These are phyloP conservation scores for Nephelium lappaceum DNA, from an alignment of 345 rosid species.

Conservation along the genomic window DNA sequence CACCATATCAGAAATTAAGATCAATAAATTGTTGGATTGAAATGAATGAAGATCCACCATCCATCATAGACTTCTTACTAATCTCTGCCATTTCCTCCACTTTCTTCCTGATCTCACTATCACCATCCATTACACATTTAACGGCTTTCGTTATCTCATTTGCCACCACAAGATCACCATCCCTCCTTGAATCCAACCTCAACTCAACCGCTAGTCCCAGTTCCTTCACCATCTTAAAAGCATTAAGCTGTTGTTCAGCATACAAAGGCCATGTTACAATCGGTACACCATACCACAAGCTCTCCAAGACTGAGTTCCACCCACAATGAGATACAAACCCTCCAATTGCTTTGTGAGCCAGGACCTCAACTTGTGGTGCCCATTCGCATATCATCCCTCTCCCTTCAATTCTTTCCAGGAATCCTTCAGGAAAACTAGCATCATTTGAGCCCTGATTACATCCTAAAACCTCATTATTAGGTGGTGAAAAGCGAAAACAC, in stretches of 20 bases:
- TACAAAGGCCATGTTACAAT: conserved; percentile 35
- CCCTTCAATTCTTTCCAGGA: no score
- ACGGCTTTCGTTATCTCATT: conserved; percentile 35
- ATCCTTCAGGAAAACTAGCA: no score
- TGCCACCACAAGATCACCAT: not conserved
- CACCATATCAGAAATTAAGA: not conserved
- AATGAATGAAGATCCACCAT: conserved; percentile 37
- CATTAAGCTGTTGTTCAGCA: conserved; percentile 44
- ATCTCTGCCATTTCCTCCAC: conserved; percentile 24
- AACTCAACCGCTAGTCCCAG: conserved; percentile 26
- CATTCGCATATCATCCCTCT: conserved; percentile 11
- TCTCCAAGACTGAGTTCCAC: conserved; percentile 45
- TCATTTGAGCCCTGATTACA: no score
- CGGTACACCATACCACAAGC: conserved; percentile 35
- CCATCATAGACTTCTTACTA: conserved; percentile 14
- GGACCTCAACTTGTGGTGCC: conserved; percentile 31
- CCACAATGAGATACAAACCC: conserved; percentile 53
- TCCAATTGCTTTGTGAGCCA: conserved; percentile 25
- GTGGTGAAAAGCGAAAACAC: no score
- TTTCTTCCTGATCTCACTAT: not conserved
- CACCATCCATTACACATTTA: conserved; percentile 28
- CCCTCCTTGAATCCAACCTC: not conserved
- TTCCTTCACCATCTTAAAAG: conserved; percentile 29
- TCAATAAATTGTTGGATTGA: conserved; percentile 24
- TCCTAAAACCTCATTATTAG: no score